Evolutionary conservation across 2,329 filamentous ascomycete genomes (phyloP).

Genomic region (Hypoxylon sp.): DNA sequence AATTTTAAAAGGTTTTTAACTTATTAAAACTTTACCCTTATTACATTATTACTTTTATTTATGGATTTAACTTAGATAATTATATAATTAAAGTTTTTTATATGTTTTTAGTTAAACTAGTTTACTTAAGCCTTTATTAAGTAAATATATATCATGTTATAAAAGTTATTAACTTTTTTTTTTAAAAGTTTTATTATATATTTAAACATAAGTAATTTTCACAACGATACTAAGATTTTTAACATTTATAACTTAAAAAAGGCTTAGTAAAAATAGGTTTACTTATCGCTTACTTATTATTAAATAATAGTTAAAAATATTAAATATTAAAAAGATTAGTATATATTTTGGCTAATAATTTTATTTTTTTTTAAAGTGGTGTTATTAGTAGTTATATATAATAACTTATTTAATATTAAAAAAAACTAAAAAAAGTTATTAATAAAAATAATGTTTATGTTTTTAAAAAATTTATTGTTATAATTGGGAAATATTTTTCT

Average conservation of each 20-base stretch:
- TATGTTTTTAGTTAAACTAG: neutral
- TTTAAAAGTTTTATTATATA: conserved; percentile 3
- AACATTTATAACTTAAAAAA: neutral
- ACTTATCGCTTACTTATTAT: neutral
- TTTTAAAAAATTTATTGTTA: neutral
- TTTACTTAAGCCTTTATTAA: neutral
- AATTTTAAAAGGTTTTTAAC: too few species aligned
- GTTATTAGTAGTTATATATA: neutral
- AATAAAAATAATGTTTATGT: neutral
- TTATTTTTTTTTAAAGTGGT: conserved; percentile 1
- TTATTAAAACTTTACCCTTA: too few species aligned
- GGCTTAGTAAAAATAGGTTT: neutral
- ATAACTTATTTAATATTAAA: conserved; percentile 2
- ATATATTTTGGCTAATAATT: neutral
- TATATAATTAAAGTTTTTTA: conserved; percentile 5
- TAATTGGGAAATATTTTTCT: neutral
- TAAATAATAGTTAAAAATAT: neutral
- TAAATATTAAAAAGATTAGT: neutral
- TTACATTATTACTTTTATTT: neutral
- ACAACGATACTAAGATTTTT: neutral
- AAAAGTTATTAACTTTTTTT: conserved; percentile 5
- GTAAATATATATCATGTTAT: neutral
- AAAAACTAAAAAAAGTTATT: neutral
- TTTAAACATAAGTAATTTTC: neutral
- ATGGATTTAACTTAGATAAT: neutral